Evolutionary conservation across 1,139 yeast species (phyloP), one percentile per base, ranked within the genome.

Genomic region (Hansenula lynferdii): DNA sequence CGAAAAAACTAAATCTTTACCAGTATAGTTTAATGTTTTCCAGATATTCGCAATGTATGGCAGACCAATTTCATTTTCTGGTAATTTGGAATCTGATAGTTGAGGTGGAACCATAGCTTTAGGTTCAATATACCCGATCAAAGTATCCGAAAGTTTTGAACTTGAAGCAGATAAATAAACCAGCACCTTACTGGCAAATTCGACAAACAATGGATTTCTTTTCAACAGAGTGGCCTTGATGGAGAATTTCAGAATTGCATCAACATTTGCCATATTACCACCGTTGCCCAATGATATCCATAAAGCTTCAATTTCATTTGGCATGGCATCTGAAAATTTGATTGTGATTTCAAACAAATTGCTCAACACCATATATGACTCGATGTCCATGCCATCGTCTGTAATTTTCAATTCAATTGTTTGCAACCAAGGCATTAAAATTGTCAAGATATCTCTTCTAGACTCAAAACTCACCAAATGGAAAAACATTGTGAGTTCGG

Each of bases 231-330:
- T 82, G 33, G 80, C 77, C 24, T 69, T 70, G 36, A 87, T 69
- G 28, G 89, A 67, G 53, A 78, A 92, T 34, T 81, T 85, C 51
- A 86, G 62, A 16, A 89, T 84, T 8, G 77, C 78, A 41, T 80
- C 80, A 27, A 83, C 81, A 53, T 92, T 90, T 10, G 70, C 72
- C 10, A 79, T 71, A 28, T 75, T 74, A n/a, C 70, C 67, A 5
- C 82, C 83, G 39, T 78, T 78, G 2, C 95, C 96, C 28, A 92
- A 67, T 0, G 97, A 94, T 5, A 85, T 87, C 99, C 99, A 94
- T 28, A 92, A 62, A 0, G 95, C 95, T 57, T 90, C 97, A 9
- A 92, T 86, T 51, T 89, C 97, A 51, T 83, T 83, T 35, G 86
- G 85, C 50, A 86, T 77, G 14, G 70, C 68, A 32, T 81, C 80